Percentiles rank a stretch among this genome's conserved stretches.
These are phyloP conservation scores for Pyricularia grisea DNA, from an alignment of 2,329 filamentous ascomycete species.

Conservation along the genomic window DNA sequence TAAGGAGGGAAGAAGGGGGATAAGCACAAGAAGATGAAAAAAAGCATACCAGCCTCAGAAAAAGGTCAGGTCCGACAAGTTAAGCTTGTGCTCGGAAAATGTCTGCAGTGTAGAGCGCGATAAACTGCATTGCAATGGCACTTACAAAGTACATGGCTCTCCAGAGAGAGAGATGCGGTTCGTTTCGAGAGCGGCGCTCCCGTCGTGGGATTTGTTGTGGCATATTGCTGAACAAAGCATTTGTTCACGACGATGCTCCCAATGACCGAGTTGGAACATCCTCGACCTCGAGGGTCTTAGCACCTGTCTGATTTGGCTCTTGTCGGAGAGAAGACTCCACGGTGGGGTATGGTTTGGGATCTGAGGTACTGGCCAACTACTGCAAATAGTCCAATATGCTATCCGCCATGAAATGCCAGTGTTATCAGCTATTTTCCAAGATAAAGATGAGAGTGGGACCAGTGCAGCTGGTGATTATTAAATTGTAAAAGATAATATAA, in stretches of 20 bases:
- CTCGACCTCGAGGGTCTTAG: too few species aligned
- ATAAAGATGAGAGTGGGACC: too few species aligned
- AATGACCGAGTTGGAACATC: slow-evolving; percentile 3
- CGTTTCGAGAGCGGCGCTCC: slow-evolving; percentile 1
- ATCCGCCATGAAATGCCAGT: too few species aligned
- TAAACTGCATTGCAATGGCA: slow-evolving; percentile 3
- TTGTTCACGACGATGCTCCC: slow-evolving; percentile 4
- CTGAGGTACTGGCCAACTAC: too few species aligned
- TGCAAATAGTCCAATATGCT: too few species aligned
- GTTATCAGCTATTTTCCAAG: too few species aligned
- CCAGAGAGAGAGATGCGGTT: slow-evolving; percentile 5
- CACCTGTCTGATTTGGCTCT: too few species aligned
- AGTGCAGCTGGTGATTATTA: too few species aligned
- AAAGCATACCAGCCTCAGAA: slow-evolving; percentile 5
- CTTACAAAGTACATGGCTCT: slow-evolving; percentile 2
- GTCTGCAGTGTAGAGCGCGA: slow-evolving; percentile 4
- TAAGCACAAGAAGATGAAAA: not conserved
- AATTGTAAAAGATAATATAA: too few species aligned
- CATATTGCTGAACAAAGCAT: slow-evolving; percentile 5
- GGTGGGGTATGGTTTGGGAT: too few species aligned
- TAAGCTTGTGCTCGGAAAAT: slow-evolving; percentile 5
- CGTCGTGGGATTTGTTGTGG: not conserved
- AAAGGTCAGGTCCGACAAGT: slow-evolving; percentile 4
- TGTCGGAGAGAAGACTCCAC: too few species aligned
- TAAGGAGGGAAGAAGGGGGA: not conserved